Evolutionary conservation across 2,329 filamentous ascomycete genomes (phyloP), one percentile per base, ranked within the genome.

Genomic region (Fusarium pseudocircinatum): DNA sequence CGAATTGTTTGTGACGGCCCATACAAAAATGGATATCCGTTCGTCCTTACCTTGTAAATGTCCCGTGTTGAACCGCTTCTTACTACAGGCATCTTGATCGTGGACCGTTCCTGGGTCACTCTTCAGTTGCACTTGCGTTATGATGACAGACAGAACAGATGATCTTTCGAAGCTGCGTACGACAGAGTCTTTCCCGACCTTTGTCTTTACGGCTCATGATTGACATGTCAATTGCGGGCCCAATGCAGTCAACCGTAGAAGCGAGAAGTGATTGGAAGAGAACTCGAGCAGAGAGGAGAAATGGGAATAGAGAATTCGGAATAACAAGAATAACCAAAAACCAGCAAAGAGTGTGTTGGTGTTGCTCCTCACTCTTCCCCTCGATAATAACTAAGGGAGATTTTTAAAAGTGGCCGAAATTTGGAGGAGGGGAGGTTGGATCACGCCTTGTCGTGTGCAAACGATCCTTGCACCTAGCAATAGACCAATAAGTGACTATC

Each of bases 181-280:
- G 50, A 72, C 64, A 63, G 72, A 63, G 60, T 70, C 65, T 73
- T 74, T 67, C 50, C 72, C 44, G 56, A 44, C 58, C 66, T 72
- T 69, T 61, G 67, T 65, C 69, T 74, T 65, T 73, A 54, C 68
- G 30, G 56, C 63, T 67, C 72, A 74, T 74, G 68, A 61, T 72
- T 69, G 63, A 71, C 63, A 74, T 74, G 64, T 69, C 72, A 74
- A 71, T 72, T 72, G 67, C 67, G 61, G 71, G 62, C 61, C 67
- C 47, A 42, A 67, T 73, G 70, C 67, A 73, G 58, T 71, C 70
- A 74, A 73, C 70, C 70, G 70, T 60, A 60, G 54, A 60, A 59
- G 58, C 58, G 66, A 61, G 58, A 70, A 67, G 67, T 49, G 61
- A 68, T 30, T 57, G 67, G 60, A 57, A 65, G 46, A 54, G 34